Conservation (phyloP, 495 filamentous ascomycete species). For the Geopyxis carbonaria region DNA sequence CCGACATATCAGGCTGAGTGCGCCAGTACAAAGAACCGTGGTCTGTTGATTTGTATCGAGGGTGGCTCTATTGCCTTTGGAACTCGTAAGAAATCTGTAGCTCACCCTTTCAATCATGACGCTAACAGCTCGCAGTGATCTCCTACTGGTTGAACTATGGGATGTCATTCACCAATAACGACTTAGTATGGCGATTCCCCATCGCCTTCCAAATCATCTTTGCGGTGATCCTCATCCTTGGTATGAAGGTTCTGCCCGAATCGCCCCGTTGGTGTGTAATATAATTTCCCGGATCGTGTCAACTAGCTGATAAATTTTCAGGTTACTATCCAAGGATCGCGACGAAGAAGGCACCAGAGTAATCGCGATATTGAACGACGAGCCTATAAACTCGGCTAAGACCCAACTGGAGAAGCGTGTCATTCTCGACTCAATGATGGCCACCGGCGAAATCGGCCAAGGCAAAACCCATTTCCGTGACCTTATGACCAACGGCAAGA, state of each 20-base stretch:
- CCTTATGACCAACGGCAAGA: slow-evolving; percentile 44
- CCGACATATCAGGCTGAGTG: slow-evolving; percentile 56
- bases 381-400: slow-evolving; percentile 38
- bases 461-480: slow-evolving; percentile 39
- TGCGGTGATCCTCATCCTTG: slow-evolving; percentile 44
- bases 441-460: slow-evolving; percentile 39
- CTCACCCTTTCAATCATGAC: too few relatives aligned
- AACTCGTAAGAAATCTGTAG: slow-evolving; percentile 27
- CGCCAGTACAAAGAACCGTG: slow-evolving; percentile 57
- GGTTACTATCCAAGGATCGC: slow-evolving; percentile 46
- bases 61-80: slow-evolving; percentile 67
- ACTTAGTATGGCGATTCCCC: slow-evolving; percentile 62
- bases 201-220: slow-evolving; percentile 71
- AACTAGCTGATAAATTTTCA: slow-evolving; percentile 7
- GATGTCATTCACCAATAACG: slow-evolving; percentile 45
- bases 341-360: slow-evolving; percentile 51
- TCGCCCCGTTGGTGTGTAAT: slow-evolving; percentile 46
- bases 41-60: slow-evolving; percentile 70
- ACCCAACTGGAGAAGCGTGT: slow-evolving; percentile 39
- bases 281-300: neutral
- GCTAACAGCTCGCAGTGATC: neutral
- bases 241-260: slow-evolving; percentile 54
- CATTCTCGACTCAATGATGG: slow-evolving; percentile 45
- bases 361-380: slow-evolving; percentile 49
- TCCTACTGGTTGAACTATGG: slow-evolving; percentile 19